phyloP scores from a whole-genome alignment of 225 moss, liverwort and hornwort genomes.

The Pleurozium schreberi region DNA sequence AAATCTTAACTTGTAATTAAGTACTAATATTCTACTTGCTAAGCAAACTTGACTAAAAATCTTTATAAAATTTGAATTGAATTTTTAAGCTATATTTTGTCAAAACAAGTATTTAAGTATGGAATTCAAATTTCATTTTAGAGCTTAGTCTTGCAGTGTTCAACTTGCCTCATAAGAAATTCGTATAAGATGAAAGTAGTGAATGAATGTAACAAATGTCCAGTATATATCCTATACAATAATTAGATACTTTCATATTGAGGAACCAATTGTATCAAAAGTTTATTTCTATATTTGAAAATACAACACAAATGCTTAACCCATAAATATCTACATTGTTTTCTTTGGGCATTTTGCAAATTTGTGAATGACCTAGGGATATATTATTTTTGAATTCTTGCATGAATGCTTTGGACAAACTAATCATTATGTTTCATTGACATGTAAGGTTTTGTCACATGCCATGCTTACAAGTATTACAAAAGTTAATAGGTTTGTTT shows the following conservation, averaged over 20 bases:
- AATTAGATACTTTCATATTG: neutral
- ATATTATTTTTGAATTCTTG: neutral
- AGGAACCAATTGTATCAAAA: neutral
- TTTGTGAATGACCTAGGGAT: no score
- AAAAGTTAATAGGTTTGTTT: no score
- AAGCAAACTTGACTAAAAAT: neutral
- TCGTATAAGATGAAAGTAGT: neutral
- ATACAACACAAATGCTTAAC: neutral
- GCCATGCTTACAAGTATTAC: no score
- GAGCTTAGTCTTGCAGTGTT: neutral
- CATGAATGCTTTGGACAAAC: no score
- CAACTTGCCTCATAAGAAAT: neutral
- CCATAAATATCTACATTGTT: neutral
- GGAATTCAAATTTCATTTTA: neutral
- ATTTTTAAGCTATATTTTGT: neutral
- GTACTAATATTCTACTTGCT: neutral
- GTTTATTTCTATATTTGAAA: neutral
- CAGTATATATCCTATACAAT: neutral
- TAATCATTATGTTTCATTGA: no score
- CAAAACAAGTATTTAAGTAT: neutral
- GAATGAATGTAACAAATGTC: neutral
- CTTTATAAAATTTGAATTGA: no score
- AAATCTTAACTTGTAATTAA: neutral
- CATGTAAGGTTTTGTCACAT: no score
- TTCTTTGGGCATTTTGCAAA: neutral